Percentiles rank a stretch among this genome's conserved stretches.
These are phyloP conservation scores for Candida easanensis DNA, from an alignment of 805 yeast genomes.

Conservation along the genomic window DNA sequence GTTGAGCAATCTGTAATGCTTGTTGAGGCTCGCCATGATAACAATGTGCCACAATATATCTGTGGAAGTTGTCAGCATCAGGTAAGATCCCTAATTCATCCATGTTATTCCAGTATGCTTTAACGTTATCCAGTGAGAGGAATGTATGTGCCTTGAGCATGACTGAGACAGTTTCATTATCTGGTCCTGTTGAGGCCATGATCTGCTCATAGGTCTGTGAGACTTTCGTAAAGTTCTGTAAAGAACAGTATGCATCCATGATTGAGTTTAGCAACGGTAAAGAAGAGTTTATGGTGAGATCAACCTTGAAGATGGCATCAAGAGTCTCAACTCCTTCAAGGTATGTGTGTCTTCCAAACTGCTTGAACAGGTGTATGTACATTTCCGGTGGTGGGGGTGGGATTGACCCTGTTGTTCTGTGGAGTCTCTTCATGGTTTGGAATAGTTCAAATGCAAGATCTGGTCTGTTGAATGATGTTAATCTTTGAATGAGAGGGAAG, in stretches of 20 bases:
- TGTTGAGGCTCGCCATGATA: constrained; percentile 57
- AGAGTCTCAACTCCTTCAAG: constrained; percentile 65
- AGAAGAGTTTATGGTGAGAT: constrained; percentile 52
- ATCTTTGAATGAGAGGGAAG: constrained; percentile 54
- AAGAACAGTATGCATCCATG: constrained; percentile 59
- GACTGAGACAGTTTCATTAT: constrained; percentile 61
- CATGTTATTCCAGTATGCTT: constrained; percentile 58
- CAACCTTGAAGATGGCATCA: constrained; percentile 64
- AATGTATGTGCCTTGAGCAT: constrained; percentile 64
- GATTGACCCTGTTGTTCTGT: constrained; percentile 47
- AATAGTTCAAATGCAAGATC: constrained; percentile 62
- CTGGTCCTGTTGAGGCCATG: constrained; percentile 45
- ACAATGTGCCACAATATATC: constrained; percentile 67
- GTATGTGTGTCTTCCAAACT: constrained; percentile 57
- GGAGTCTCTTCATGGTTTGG: constrained; percentile 53
- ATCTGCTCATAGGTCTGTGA: constrained; percentile 61
- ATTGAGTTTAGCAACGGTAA: constrained; percentile 57
- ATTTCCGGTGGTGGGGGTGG: constrained; percentile 53
- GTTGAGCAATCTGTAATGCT: constrained; percentile 50
- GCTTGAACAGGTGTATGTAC: constrained; percentile 56
- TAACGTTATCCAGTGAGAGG: constrained; percentile 51
- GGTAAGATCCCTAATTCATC: constrained; percentile 49
- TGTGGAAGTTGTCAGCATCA: constrained; percentile 48
- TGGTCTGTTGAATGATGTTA: constrained; percentile 50
- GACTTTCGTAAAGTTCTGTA: constrained; percentile 54